These are phyloP conservation scores for Aspergillus vadensis DNA, from an alignment of 2,329 filamentous ascomycete species.

Conservation along the genomic window DNA sequence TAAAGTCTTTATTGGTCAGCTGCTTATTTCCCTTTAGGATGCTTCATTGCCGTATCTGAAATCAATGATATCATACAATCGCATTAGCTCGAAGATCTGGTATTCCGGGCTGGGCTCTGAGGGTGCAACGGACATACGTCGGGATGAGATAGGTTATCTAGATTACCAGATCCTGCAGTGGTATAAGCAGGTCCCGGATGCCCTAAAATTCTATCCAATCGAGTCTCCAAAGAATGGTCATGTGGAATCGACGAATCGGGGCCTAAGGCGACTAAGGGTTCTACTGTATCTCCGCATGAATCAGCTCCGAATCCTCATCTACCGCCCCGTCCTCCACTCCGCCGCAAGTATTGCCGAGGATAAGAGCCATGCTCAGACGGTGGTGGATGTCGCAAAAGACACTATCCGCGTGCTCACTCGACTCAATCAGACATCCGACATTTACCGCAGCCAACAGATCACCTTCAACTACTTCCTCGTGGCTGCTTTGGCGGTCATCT, in stretches of 20 bases:
- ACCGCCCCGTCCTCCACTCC: constrained; percentile 83
- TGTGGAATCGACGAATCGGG: constrained; percentile 60
- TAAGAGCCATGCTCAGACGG: constrained; percentile 69
- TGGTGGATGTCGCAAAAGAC: constrained; percentile 66
- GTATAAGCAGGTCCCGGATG: constrained; percentile 72
- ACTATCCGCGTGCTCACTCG: constrained; percentile 63
- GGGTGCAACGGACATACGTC: constrained; percentile 65
- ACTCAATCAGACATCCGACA: constrained; percentile 63
- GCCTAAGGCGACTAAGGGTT: constrained; percentile 73
- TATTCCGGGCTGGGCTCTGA: constrained; percentile 72
- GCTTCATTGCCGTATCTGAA: constrained; percentile 68
- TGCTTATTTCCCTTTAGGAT: constrained; percentile 35
- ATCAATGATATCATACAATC: constrained; percentile 82
- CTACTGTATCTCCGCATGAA: constrained; percentile 85
- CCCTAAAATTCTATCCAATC: constrained; percentile 63
- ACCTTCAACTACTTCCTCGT: constrained; percentile 70
- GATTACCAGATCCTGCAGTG: constrained; percentile 84
- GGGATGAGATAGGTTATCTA: constrained; percentile 75
- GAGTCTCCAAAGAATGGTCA: constrained; percentile 49
- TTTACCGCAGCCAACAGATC: constrained; percentile 65
- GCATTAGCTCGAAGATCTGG: constrained; percentile 85
- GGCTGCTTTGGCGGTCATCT: constrained; percentile 63
- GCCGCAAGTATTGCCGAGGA: constrained; percentile 80
- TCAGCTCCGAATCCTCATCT: constrained; percentile 86
- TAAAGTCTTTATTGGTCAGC: neutral